Conservation (phyloP, 352 stramenopile genomes). For the Pythium brachiatum region DNA sequence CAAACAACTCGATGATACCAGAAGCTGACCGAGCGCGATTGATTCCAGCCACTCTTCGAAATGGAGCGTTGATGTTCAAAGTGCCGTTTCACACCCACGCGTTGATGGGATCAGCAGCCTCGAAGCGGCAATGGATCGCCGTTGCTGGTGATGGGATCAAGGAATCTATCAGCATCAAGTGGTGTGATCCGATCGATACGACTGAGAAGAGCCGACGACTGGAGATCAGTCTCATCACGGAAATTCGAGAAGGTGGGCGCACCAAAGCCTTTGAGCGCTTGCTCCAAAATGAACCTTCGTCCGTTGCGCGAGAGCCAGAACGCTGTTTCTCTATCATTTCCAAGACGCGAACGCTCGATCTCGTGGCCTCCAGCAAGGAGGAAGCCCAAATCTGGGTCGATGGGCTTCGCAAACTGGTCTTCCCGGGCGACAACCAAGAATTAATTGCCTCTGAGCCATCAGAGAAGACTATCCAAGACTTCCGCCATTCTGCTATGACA, state of each 20-base stretch:
- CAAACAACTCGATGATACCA: background rate
- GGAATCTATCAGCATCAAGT: constrained; percentile 52
- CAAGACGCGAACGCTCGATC: constrained; percentile 57
- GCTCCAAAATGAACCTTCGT: constrained; percentile 35
- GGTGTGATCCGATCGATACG: constrained; percentile 58
- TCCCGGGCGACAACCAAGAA: constrained; percentile 13
- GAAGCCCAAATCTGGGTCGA: constrained; percentile 63
- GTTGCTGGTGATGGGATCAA: constrained; percentile 26
- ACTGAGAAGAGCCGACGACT: constrained; percentile 41
- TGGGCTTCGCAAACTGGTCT: constrained; percentile 44
- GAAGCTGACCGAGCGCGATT: background rate
- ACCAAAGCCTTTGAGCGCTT: constrained; percentile 66
- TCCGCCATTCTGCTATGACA: constrained; percentile 41
- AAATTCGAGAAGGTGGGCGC: constrained; percentile 50
- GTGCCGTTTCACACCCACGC: constrained; percentile 66
- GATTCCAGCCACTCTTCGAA: constrained; percentile 43
- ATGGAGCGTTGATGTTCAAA: constrained; percentile 75
- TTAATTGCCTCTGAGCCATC: constrained; percentile 17
- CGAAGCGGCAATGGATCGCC: constrained; percentile 61
- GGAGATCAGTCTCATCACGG: constrained; percentile 46
- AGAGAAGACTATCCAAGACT: constrained; percentile 45
- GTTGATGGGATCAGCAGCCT: constrained; percentile 31
- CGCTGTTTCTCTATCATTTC: constrained; percentile 74
- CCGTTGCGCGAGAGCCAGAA: constrained; percentile 42
- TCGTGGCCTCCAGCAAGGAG: constrained; percentile 78